These are phyloP conservation scores for Ophiostoma fasciatum DNA, from an alignment of 2,329 filamentous ascomycete species.

Conservation along the genomic window DNA sequence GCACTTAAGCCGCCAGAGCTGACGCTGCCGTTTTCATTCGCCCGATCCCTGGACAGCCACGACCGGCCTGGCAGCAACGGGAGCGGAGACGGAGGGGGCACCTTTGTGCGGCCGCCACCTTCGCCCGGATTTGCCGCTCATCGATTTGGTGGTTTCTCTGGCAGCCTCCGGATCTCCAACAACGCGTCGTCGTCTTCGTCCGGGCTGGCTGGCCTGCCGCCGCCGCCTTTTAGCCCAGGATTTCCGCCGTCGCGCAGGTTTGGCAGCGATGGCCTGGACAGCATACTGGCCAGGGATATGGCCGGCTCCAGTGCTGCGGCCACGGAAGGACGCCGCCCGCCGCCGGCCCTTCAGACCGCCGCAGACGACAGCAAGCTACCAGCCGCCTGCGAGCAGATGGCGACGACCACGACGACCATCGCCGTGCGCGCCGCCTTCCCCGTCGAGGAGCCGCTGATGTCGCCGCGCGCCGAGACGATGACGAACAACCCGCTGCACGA, in stretches of 20 bases:
- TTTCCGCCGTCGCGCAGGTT: slow-evolving; percentile 5
- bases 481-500: slow-evolving; percentile 51
- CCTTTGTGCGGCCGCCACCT: slow-evolving; percentile 28
- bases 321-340: too few relatives aligned
- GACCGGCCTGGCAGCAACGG: slow-evolving; percentile 11
- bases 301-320: neutral
- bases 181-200: too few relatives aligned
- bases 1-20: too few relatives aligned
- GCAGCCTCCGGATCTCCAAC: slow-evolving; percentile 3
- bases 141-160: slow-evolving; percentile 25
- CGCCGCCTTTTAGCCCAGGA: slow-evolving; percentile 12
- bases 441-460: slow-evolving; percentile 42
- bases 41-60: neutral
- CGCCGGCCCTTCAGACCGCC: too few relatives aligned
- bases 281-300: slow-evolving; percentile 4
- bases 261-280: slow-evolving; percentile 6
- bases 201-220: too few relatives aligned
- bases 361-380: too few relatives aligned
- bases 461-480: slow-evolving; percentile 58
- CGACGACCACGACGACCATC: slow-evolving; percentile 11
- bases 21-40: neutral
- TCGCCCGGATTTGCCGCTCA: slow-evolving; percentile 30
- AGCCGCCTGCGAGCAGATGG: too few relatives aligned
- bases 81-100: too few relatives aligned
- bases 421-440: slow-evolving; percentile 2